These are phyloP conservation scores for Copromyces sp. DNA, from an alignment of 495 filamentous ascomycete species.

Conservation along the genomic window DNA sequence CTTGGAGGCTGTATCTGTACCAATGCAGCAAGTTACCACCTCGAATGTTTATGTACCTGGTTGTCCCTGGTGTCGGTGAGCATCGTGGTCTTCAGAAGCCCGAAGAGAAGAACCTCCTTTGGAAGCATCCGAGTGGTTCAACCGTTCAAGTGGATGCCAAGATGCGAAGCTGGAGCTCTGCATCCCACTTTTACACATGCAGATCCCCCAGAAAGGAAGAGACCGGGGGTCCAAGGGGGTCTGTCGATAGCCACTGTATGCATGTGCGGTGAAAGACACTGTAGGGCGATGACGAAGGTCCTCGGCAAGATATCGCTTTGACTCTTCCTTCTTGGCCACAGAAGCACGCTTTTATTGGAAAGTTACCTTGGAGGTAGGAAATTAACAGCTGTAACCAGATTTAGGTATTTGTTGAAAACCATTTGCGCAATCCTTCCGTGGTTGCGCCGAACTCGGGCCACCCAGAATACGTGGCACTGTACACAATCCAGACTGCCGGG, in stretches of 20 bases:
- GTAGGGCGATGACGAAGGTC: not conserved
- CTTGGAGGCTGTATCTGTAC: not conserved
- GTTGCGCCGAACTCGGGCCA: not conserved
- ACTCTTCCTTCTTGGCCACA: not conserved
- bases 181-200: not conserved
- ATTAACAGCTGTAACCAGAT: not conserved
- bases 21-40: not conserved
- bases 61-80: not conserved
- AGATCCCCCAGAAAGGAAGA: not conserved
- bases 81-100: not conserved
- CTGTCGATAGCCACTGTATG: not conserved
- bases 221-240: not conserved
- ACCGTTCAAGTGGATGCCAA: not conserved
- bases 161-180: not conserved
- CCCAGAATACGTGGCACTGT: not conserved
- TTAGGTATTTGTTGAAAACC: not conserved
- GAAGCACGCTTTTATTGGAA: not conserved
- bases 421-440: not conserved
- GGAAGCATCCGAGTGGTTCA: not conserved
- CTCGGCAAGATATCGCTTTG: not conserved
- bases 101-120: not conserved
- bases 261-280: not conserved
- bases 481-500: not conserved
- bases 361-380: not conserved
- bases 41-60: not conserved